Conservation (phyloP, 495 filamentous ascomycete species). For the Hypomontagnella monticulosa region DNA sequence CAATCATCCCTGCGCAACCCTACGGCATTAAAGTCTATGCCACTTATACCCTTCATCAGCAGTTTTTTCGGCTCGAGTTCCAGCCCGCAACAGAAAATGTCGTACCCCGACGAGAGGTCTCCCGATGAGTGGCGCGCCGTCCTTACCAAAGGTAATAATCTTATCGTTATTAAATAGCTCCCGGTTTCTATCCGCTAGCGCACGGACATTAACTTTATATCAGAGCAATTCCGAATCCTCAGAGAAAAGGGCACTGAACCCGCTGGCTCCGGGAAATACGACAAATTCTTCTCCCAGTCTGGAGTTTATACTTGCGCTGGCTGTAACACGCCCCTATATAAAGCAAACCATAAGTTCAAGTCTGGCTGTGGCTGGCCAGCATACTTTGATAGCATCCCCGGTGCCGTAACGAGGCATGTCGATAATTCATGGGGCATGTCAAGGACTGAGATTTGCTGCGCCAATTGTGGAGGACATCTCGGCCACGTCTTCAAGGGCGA, state of each 20-base stretch:
- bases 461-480: constrained; percentile 92
- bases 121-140: constrained; percentile 89
- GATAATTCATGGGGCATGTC: constrained; percentile 83
- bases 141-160: constrained; percentile 72
- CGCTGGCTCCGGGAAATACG: constrained; percentile 80
- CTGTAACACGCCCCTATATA: constrained; percentile 89
- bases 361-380: constrained; percentile 98
- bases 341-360: constrained; percentile 90
- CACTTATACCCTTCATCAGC: constrained; percentile 78
- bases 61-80: constrained; percentile 77
- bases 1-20: constrained; percentile 17
- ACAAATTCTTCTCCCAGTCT: constrained; percentile 78
- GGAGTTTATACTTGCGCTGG: constrained; percentile 88
- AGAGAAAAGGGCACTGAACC: constrained; percentile 91
- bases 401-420: constrained; percentile 81
- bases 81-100: constrained; percentile 62
- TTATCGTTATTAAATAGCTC: background rate
- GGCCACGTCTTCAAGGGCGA: constrained; percentile 99
- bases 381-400: constrained; percentile 93
- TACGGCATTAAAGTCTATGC: constrained; percentile 64
- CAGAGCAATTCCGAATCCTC: constrained; percentile 94
- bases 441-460: constrained; percentile 91
- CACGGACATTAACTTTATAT: constrained; percentile 18
- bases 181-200: background rate
- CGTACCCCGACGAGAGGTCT: constrained; percentile 80